Conservation (phyloP, 2,329 filamentous ascomycete species). For the Bimuria novae-zelandiae region DNA sequence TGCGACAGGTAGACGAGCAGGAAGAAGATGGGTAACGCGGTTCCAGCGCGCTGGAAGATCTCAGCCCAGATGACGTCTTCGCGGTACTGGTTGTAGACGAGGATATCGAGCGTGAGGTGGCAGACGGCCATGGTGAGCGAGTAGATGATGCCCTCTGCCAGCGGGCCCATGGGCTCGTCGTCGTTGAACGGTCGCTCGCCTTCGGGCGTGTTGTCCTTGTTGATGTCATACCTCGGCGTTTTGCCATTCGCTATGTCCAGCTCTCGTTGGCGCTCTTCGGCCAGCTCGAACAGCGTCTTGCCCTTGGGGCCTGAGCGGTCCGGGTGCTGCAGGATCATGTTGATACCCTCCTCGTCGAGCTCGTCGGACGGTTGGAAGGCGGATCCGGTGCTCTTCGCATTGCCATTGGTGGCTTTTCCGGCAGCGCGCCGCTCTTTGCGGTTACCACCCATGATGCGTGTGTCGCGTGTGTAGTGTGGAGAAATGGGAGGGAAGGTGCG, state of each 20-base stretch:
- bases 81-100: slow-evolving; percentile 81
- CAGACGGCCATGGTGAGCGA: slow-evolving; percentile 67
- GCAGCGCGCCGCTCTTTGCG: slow-evolving; percentile 52
- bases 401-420: slow-evolving; percentile 40
- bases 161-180: slow-evolving; percentile 51
- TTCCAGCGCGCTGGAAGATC: slow-evolving; percentile 58
- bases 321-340: slow-evolving; percentile 69
- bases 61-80: slow-evolving; percentile 64
- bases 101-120: slow-evolving; percentile 77
- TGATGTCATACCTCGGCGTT: slow-evolving; percentile 41
- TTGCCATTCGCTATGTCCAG: slow-evolving; percentile 56
- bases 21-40: slow-evolving; percentile 51
- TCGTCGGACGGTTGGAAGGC: slow-evolving; percentile 44
- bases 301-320: slow-evolving; percentile 65
- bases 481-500: slow-evolving; percentile 19
- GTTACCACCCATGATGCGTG: slow-evolving; percentile 42
- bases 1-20: slow-evolving; percentile 52
- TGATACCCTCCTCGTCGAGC: slow-evolving; percentile 51
- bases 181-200: slow-evolving; percentile 40
- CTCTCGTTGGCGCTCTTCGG: slow-evolving; percentile 61
- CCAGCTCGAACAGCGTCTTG: slow-evolving; percentile 74
- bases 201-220: slow-evolving; percentile 43
- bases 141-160: slow-evolving; percentile 55
- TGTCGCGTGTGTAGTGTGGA: slow-evolving; percentile 4
- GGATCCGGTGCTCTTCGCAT: slow-evolving; percentile 31